Evolutionary conservation across 2,329 filamentous ascomycete species (phyloP), one percentile per base, ranked within the genome.

Genomic region (Pseudogymnoascus sp.): DNA sequence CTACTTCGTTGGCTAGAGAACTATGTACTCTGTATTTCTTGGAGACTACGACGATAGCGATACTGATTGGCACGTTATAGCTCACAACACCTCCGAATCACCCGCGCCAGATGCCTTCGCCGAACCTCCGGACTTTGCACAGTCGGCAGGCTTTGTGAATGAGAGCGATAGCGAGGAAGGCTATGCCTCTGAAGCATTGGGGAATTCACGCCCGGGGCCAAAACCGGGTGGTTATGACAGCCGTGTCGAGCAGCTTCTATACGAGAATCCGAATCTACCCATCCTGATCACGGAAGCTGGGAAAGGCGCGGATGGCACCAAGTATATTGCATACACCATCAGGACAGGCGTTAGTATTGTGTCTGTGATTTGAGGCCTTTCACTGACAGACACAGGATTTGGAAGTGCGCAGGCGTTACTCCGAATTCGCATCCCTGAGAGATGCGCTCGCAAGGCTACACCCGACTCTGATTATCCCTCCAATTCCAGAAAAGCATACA

Each of bases 401-500:
- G 60, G 92, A 97, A 78, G 94, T 99, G 61, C 88, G 93, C 69
- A 85, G 94, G 69, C 85, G 94, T 70, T 99, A 99, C 75, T 99
- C 94, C 0, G 94, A 99, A 74, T 99, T 99, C 71, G 89, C 90
- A 36, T 96, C 93, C 13, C 79, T 99, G 62, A 85, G 94, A 70
- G 87, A 92, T 69, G 93, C 93, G 2, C 82, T 99, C 29, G 92
- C 92, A 55, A 89, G 89, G 69, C 82, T 99, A 65, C 95, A 99
- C 72, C 94, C 95, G 6, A 99, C 94, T 0, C 82, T 99, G 42
- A 89, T 99, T 69, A 89, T 99, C 60, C 95, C 94, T 6, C 94
- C 94, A 2, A 99, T 99, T 70, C 94, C 94, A 21, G 95, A 99
- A 77, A 99, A 99, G 76, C 94, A 99, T 75, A 94, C 92, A 52